phyloP scores from a whole-genome alignment of 2,329 filamentous ascomycete genomes.

The Alternaria brassicicola region DNA sequence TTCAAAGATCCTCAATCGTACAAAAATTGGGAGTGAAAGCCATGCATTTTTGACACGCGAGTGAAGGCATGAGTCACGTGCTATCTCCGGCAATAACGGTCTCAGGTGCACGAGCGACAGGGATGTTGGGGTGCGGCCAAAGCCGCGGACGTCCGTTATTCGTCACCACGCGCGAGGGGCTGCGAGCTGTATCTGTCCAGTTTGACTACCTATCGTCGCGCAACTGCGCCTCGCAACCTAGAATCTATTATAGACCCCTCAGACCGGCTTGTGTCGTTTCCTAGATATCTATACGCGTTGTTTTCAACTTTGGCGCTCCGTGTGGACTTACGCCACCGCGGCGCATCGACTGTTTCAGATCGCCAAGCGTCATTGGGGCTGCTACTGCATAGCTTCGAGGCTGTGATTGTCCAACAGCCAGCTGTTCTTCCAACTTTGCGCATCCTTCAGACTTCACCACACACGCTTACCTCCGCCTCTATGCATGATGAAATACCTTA shows the following conservation, averaged over 20 bases:
- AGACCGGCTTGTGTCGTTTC: too few species aligned
- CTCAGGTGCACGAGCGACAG: conserved; percentile 2
- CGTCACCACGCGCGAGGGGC: conserved; percentile 17
- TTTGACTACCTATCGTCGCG: conserved; percentile 7
- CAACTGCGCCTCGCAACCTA: neutral
- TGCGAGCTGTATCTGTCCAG: conserved; percentile 15
- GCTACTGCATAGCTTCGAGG: conserved; percentile 38
- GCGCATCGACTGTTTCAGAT: conserved; percentile 40
- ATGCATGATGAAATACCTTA: conserved; percentile 50
- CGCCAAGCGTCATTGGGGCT: conserved; percentile 37
- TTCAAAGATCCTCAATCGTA: too few species aligned
- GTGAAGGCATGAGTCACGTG: neutral
- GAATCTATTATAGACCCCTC: neutral
- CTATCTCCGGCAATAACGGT: neutral
- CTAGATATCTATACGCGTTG: neutral
- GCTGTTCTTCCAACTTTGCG: conserved; percentile 39
- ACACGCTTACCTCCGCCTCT: conserved; percentile 26
- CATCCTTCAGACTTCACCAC: conserved; percentile 22
- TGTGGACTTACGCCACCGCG: conserved; percentile 15
- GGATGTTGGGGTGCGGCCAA: conserved; percentile 13
- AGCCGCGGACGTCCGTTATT: conserved; percentile 16
- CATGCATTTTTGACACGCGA: neutral
- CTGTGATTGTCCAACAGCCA: conserved; percentile 42
- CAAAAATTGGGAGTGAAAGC: neutral
- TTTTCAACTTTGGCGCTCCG: neutral